Conservation (phyloP, 371 early-diverging fungal genomes). For the Gilbertella persicaria region DNA sequence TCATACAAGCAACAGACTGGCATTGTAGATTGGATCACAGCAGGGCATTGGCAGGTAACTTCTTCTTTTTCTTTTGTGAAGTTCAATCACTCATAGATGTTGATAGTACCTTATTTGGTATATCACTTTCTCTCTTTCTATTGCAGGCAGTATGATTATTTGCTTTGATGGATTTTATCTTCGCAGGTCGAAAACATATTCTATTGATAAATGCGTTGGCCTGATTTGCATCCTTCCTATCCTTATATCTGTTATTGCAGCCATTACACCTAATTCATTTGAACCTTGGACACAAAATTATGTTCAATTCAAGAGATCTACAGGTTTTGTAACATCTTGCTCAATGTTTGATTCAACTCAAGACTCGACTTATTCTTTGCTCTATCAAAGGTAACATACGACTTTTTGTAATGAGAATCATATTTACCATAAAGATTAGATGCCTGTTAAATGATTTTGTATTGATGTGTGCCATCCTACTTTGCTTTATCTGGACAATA, state of each 20-base stretch:
- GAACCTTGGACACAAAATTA: slow-evolving; percentile 41
- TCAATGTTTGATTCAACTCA: slow-evolving; percentile 20
- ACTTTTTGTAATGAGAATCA: neutral
- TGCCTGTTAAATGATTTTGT: slow-evolving; percentile 18
- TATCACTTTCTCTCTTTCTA: slow-evolving; percentile 28
- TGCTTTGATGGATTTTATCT: slow-evolving; percentile 29
- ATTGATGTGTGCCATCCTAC: slow-evolving; percentile 9
- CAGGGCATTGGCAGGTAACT: slow-evolving; percentile 44
- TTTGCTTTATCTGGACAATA: slow-evolving; percentile 11
- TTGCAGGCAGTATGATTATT: slow-evolving; percentile 21
- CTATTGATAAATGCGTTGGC: slow-evolving; percentile 30
- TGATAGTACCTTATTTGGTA: slow-evolving; percentile 41
- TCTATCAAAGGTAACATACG: slow-evolving; percentile 35
- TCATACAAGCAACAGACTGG: slow-evolving; percentile 22
- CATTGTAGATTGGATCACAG: slow-evolving; percentile 34
- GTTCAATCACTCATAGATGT: too few relatives aligned
- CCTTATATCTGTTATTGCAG: slow-evolving; percentile 19
- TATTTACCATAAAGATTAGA: neutral
- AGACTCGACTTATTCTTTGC: slow-evolving; percentile 32
- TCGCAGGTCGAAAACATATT: slow-evolving; percentile 14
- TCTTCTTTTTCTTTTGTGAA: too few relatives aligned
- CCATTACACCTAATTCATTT: slow-evolving; percentile 20
- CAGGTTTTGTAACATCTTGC: slow-evolving; percentile 31
- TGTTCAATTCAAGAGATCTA: slow-evolving; percentile 21
- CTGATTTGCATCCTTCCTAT: slow-evolving; percentile 20